Evolutionary conservation across 2,329 filamentous ascomycete genomes (phyloP).

Genomic region (Plectosphaerella sp.): DNA sequence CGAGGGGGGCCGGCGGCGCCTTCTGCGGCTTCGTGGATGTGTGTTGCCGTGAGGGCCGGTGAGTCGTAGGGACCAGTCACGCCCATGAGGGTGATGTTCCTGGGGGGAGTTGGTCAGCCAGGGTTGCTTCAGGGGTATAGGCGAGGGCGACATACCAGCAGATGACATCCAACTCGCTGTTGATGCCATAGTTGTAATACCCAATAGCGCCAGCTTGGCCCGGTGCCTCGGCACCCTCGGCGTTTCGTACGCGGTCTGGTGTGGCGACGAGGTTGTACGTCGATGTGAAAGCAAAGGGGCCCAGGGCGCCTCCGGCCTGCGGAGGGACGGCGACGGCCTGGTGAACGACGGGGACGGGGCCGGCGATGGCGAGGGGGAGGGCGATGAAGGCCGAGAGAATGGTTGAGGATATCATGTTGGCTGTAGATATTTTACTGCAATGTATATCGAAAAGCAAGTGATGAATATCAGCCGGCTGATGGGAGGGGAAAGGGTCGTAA

Average conservation of each 20-base stretch:
- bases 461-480: background rate
- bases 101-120: background rate
- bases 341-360: background rate
- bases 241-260: slow-evolving; percentile 41
- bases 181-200: slow-evolving; percentile 44
- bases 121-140: background rate
- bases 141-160: slow-evolving; percentile 17
- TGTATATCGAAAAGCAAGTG: background rate
- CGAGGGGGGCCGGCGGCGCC: slow-evolving; percentile 40
- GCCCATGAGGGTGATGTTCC: slow-evolving; percentile 42
- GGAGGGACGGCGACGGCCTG: background rate
- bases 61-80: slow-evolving; percentile 40
- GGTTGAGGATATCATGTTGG: background rate
- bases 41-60: slow-evolving; percentile 40
- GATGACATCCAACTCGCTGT: slow-evolving; percentile 25
- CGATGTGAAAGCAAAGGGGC: slow-evolving; percentile 31
- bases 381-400: background rate
- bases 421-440: background rate
- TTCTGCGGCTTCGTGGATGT: slow-evolving; percentile 40
- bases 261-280: slow-evolving; percentile 39
- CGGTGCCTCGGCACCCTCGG: slow-evolving; percentile 17
- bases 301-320: background rate
- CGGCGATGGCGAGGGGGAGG: background rate
- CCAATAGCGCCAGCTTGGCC: slow-evolving; percentile 36
- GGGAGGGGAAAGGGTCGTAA: background rate